phyloP scores from a whole-genome alignment of 306 rosid species.

The Arachis stenosperma region DNA sequence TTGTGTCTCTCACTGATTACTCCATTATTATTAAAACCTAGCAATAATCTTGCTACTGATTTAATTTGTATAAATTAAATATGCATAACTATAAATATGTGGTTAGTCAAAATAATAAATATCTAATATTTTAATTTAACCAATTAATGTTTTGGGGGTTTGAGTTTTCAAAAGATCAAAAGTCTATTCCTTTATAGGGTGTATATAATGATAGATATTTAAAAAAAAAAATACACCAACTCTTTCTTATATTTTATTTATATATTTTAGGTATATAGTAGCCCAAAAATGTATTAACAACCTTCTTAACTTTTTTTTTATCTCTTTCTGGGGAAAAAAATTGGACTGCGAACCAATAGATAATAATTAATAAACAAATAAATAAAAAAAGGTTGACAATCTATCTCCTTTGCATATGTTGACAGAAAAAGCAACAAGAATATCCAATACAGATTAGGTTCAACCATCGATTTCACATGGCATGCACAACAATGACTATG shows the following conservation, averaged over 20 bases:
- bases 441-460: conserved; percentile 36
- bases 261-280: not conserved
- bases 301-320: not conserved
- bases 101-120: too few species aligned
- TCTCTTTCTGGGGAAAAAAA: too few species aligned
- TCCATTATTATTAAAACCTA: not conserved
- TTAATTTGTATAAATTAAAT: too few species aligned
- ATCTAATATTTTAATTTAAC: too few species aligned
- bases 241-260: too few species aligned
- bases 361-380: not conserved
- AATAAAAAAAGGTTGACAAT: conserved; percentile 7
- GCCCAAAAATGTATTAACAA: not conserved
- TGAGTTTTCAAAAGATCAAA: too few species aligned
- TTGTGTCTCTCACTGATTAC: not conserved
- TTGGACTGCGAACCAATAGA: too few species aligned
- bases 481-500: conserved; percentile 33
- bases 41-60: not conserved
- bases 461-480: conserved; percentile 51
- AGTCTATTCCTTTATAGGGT: too few species aligned
- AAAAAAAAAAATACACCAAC: too few species aligned
- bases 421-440: conserved; percentile 29
- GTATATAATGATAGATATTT: too few species aligned
- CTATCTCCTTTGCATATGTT: conserved; percentile 25
- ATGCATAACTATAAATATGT: too few species aligned
- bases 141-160: too few species aligned